phyloP scores from a whole-genome alignment of 179 eudicot genomes.

The Corrigiola litoralis region DNA sequence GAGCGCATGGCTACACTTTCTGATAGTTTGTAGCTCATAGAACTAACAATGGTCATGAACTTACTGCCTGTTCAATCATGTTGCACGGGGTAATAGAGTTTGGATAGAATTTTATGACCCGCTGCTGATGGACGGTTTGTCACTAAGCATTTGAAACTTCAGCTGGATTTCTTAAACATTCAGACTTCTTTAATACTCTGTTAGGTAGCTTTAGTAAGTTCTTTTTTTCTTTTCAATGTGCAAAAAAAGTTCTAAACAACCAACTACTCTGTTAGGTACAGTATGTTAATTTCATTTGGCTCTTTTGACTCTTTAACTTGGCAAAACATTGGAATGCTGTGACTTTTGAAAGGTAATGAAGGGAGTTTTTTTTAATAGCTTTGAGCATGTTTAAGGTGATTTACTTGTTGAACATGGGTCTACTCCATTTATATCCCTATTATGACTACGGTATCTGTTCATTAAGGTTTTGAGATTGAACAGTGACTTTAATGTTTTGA shows the following conservation, averaged over 20 bases:
- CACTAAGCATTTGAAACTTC: neutral
- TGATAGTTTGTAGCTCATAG: neutral
- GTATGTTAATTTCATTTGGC: neutral
- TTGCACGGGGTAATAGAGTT: neutral
- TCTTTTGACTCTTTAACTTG: neutral
- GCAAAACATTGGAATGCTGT: neutral
- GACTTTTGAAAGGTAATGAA: neutral
- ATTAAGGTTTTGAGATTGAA: conserved; percentile 65
- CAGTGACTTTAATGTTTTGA: conserved; percentile 76
- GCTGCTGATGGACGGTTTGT: neutral
- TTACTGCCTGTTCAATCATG: neutral
- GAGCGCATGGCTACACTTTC: conserved; percentile 22
- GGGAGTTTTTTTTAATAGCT: too few relatives aligned
- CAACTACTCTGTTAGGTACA: too few relatives aligned
- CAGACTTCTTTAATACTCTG: too few relatives aligned
- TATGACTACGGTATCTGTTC: conserved; percentile 27
- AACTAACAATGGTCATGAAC: neutral
- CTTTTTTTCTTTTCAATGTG: too few relatives aligned
- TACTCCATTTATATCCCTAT: conserved; percentile 26
- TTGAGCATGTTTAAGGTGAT: too few relatives aligned
- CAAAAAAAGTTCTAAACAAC: too few relatives aligned
- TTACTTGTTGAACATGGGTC: neutral
- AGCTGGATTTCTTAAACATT: too few relatives aligned
- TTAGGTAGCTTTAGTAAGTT: too few relatives aligned
- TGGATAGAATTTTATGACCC: neutral